Conservation (phyloP, 805 yeast species). For the Yarrowia phangngaensis region DNA sequence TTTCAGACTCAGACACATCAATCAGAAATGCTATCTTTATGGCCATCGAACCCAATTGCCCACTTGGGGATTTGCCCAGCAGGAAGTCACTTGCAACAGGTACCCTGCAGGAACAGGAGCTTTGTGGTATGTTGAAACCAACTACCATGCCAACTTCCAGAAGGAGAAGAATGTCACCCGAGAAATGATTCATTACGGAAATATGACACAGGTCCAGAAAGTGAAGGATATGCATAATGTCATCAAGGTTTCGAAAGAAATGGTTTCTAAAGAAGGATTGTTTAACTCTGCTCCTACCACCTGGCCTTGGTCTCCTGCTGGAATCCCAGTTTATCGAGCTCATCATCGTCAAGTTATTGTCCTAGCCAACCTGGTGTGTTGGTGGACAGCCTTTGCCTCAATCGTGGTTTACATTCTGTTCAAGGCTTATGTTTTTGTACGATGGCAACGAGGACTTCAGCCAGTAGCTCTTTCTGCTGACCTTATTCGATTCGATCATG, state of each 20-base stretch:
- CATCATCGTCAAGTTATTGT: constrained; percentile 29
- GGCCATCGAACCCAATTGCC: constrained; percentile 63
- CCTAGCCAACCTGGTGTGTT: constrained; percentile 29
- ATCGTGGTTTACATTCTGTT: constrained; percentile 26
- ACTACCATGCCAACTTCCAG: constrained; percentile 47
- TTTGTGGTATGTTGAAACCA: constrained; percentile 60
- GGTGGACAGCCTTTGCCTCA: constrained; percentile 26
- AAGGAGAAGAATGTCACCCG: constrained; percentile 8
- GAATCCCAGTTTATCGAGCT: constrained; percentile 19
- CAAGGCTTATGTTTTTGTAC: constrained; percentile 20
- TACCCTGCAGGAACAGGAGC: constrained; percentile 56
- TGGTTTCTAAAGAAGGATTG: neutral
- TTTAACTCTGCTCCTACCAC: constrained; percentile 24
- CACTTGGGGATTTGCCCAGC: constrained; percentile 62
- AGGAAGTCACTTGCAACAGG: constrained; percentile 71
- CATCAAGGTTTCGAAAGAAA: constrained; percentile 25
- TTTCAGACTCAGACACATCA: constrained; percentile 55
- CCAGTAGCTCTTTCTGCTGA: constrained; percentile 9
- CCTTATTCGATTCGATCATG: constrained; percentile 55
- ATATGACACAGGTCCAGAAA: constrained; percentile 27
- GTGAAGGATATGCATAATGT: constrained; percentile 28
- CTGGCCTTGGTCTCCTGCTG: constrained; percentile 26
- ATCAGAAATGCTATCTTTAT: constrained; percentile 56
- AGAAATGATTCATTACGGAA: constrained; percentile 27
- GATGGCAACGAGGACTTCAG: constrained; percentile 29